Evolutionary conservation across 2,329 filamentous ascomycete genomes (phyloP).

Genomic region (Stachybotrys elegans): DNA sequence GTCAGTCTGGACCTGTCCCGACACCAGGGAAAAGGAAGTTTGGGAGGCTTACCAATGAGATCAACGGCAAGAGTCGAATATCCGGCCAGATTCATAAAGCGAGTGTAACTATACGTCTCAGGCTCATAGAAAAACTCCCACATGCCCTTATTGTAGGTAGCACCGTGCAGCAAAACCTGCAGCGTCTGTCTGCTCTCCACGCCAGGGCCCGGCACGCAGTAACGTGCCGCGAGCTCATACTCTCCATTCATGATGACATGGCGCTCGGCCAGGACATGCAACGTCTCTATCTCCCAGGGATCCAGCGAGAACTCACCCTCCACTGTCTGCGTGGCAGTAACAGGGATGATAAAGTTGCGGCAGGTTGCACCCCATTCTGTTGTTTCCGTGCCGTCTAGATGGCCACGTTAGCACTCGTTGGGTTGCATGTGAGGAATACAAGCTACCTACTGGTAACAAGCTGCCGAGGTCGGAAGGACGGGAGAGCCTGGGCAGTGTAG

Average conservation of each 20-base stretch:
- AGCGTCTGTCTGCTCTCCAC: slow-evolving; percentile 10
- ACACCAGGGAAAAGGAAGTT: not conserved
- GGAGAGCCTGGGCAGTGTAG: not conserved
- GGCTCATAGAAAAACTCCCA: slow-evolving; percentile 15
- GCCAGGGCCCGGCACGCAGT: slow-evolving; percentile 9
- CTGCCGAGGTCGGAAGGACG: not conserved
- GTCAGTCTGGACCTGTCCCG: not conserved
- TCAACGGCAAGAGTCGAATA: slow-evolving; percentile 15
- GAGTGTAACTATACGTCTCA: slow-evolving; percentile 14
- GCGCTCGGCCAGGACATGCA: slow-evolving; percentile 8
- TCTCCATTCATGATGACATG: slow-evolving; percentile 11
- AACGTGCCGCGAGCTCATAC: slow-evolving; percentile 12
- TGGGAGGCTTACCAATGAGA: slow-evolving; percentile 4
- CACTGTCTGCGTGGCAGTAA: slow-evolving; percentile 10
- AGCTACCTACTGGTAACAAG: not conserved
- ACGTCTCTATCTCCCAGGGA: slow-evolving; percentile 8
- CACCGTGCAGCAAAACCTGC: slow-evolving; percentile 15
- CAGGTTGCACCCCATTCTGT: slow-evolving; percentile 4
- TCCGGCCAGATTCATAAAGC: slow-evolving; percentile 11
- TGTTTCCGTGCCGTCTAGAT: not conserved
- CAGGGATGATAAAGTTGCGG: slow-evolving; percentile 10
- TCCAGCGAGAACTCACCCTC: slow-evolving; percentile 6
- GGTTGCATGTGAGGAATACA: no score
- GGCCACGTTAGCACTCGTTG: not conserved
- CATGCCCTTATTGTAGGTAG: slow-evolving; percentile 16